Evolutionary conservation across 108 stramenopile genomes (phyloP), one percentile per base, ranked within the genome.

Genomic region (Cyclotella atomus): DNA sequence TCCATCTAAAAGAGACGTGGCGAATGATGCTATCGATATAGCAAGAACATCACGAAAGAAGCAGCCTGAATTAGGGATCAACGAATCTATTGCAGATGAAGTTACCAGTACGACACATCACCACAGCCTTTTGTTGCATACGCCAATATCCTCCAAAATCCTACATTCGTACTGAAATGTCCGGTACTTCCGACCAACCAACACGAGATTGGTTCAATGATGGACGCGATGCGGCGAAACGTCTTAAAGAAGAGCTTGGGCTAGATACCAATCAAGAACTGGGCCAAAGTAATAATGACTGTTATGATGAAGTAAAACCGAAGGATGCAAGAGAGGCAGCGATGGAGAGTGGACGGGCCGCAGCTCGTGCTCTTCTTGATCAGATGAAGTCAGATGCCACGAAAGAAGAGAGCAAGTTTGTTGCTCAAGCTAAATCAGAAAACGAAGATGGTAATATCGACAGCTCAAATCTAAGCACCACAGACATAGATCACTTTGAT

Each of bases 331-430:
- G 35, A 14, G 43, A 55, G 56, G 38, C 53, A 17, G 35, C 49
- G 0, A 17, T 76, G 68, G 76, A 76, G 52, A 69, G 60, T 54
- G 76, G 76, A 17, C 43, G 76, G 33, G 59, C 67, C 32, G 67
- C 68, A n/a, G 76, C 76, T 5, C 66, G 67, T 49, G 76, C 67
- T 15, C 43, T 76, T 10, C 50, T 76, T 0, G 57, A 63, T 0
- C 29, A 65, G 17, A 59, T 76, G 25, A 61, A 53, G 8, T 32
- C 21, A 12, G 76, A 61, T 62, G 34, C 21, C 0, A n/a, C 34
- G n/a, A 25, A 36, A 15, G 25, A 62, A 0, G 52, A 52, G 24
- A 16, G 24, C 23, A 15, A 70, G 30, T 27, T 53, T n/a, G 33
- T 16, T 41, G 21, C 38, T 9, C 14, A 19, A 2, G 21, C 23